Evolutionary conservation across 345 rosid species (phyloP), one percentile per base, ranked within the genome.

Genomic region (Aquilaria yunnanensis): DNA sequence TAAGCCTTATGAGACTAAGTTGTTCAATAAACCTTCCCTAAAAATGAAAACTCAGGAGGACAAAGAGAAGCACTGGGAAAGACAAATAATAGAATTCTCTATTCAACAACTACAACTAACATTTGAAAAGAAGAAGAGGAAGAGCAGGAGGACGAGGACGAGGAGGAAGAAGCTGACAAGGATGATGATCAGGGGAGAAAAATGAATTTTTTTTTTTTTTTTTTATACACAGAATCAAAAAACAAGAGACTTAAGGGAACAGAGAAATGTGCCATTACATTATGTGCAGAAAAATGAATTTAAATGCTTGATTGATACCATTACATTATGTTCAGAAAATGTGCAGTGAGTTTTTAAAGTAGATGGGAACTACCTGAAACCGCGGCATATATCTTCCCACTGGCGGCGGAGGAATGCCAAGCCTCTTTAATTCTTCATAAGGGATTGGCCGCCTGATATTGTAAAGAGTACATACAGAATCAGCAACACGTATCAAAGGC

Each of bases 381-480:
- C 87, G 90, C 12, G 89, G 81, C 95, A 79, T 80, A 71, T 86
- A 90, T 64, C 81, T 83, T 76, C 97, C 96, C 70, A 84, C 97
- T n/a, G 96, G 96, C 9, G 96, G 98, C 58, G 90, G 90, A 56
- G 87, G 83, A 73, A 93, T 93, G 52, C 92, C 90, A 43, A 93
- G 90, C 75, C 74, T 90, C 81, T 93, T 82, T 72, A 93, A 64
- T 48, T 86, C 96, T 67, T 90, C 89, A 61, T 68, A 76, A 32
- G 97, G 97, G 65, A 90, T 81, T 46, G 92, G 86, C 55, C 88
- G 92, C 68, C 96, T 90, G 79, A 50, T 62, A 63, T 47, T 49
- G 13, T 56, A 65, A 45, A 53, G 30, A 66, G 37, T 37, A 48
- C 4, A 14, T 56, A 30, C 46, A 57, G 56, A 57, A 56, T 65